Evolutionary conservation across 768 basidiomycete species (phyloP), one percentile per base, ranked within the genome.

Genomic region (Mycena chlorophos): DNA sequence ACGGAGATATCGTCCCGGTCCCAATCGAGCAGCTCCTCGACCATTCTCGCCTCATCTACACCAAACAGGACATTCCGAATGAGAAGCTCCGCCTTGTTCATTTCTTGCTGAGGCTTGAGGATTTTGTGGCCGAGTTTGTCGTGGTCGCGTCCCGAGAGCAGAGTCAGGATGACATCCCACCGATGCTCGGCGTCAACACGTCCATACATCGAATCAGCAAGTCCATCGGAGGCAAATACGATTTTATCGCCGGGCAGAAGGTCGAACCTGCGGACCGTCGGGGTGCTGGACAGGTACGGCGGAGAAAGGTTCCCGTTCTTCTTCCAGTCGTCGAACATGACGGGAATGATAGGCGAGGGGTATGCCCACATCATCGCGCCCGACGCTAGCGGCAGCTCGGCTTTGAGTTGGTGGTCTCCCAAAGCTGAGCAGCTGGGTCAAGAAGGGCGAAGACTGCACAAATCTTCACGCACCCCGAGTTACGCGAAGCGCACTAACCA

Each of bases 161-260:
- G 51, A 14, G 54, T 22, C 49, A 60, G 49, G 31, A 60, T 52
- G 27, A 56, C 38, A 22, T 60, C 45, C 58, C 58, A 60, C 4
- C 51, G 49, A 5, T 60, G 50, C 13, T 45, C 31, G 14, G 28
- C 23, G 12, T 49, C 49, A n/a, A n/a, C n/a, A 28, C 20, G 31
- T 17, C n/a, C n/a, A n/a, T n/a, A n/a, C 54, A 60, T 45, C 13
- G 59, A 49, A 23, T 60, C 47, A 12, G 43, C 37, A 14, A 60
- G 55, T n/a, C 59, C 55, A 40, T 60, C 59, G 5, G 59, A 60
- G 14, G 59, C 55, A 29, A 60, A 56, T 3, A 60, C 37, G 28
- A 60, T 31, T 5, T 49, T 30, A 40, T 60, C 59, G n/a, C 51
- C 47, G 27, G 47, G 47, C 14, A 38, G 39, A 17, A 60, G 51